Evolutionary conservation across 768 basidiomycete genomes (phyloP), one percentile per base, ranked within the genome.

Genomic region (Russula dissimulans): DNA sequence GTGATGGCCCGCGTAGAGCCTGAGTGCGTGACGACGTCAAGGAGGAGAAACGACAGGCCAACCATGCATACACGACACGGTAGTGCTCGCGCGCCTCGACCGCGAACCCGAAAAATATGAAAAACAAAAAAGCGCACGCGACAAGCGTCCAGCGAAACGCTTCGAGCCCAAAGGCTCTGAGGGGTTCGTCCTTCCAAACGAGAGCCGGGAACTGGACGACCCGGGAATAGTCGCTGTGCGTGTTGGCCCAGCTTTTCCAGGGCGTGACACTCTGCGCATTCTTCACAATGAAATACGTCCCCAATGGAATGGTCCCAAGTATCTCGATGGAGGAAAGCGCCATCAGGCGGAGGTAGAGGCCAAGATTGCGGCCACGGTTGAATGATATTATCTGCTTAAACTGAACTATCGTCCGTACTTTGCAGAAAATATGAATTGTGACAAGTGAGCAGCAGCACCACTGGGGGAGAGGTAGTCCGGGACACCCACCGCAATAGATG

Each of bases 91-190:
- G 68, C 22, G 77, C 79, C 55, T 83, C 81, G 44, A 72, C 68
- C 3, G 80, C 77, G 56, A 83, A 80, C 0, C 81, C 78, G 58
- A 84, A 83, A 73, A 83, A 82, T 0, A 59, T 69, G 61, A 82
- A 75, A 66, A 82, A 79, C 4, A 78, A n/a, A 41, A 77, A 68
- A 0, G 78, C 71, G 6, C 72, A 74, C 34, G 71, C 31, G 14
- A 76, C 69, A 3, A 65, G 64, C 0, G 68, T 51, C 82, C 81
- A 83, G 9, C 81, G 74, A 0, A 65, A 64, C 5, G 71, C 51
- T 60, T 80, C 74, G 14, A 77, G 2, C 0, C 43, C 11, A 4
- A 69, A 32, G 3, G 67, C 65, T 11, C 48, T 3, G 0, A 29
- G 0, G 2, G 58, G 68, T 15, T 59, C 47, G 2, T 34, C 53